A percentile compares a stretch with the other conserved stretches of the same genome.
phyloP scores from a whole-genome alignment of 2,329 filamentous ascomycete genomes.

The Fusarium verrucosum region DNA sequence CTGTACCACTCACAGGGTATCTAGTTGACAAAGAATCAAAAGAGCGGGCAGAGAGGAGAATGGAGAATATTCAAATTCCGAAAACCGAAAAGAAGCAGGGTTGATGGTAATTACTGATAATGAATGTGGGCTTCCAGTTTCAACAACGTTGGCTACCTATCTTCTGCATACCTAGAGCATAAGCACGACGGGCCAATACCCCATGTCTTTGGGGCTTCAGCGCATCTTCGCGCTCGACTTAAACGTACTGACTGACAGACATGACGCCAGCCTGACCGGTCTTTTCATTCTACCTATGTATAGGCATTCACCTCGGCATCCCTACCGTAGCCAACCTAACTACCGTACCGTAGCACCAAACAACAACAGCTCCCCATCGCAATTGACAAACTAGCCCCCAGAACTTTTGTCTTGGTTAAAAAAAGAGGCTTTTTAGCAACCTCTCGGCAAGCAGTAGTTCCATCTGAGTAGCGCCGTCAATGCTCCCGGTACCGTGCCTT shows the following conservation, averaged over 20 bases:
- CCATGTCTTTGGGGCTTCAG: conserved; percentile 18
- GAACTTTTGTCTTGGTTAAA: not conserved
- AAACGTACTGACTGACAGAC: not conserved
- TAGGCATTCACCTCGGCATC: not conserved
- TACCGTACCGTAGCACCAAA: conserved; percentile 3
- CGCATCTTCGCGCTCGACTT: conserved; percentile 20
- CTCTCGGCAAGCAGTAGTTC: not conserved
- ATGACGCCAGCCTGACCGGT: conserved; percentile 11
- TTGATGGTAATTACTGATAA: not conserved
- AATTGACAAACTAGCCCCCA: not conserved
- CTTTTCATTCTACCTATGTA: conserved; percentile 1
- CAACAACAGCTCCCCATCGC: not conserved
- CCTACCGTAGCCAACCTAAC: not conserved
- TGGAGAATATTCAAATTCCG: not conserved
- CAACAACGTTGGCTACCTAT: not conserved
- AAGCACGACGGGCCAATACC: no score
- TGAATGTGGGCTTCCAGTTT: not conserved
- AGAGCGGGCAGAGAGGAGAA: not conserved
- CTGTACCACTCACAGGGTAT: not conserved
- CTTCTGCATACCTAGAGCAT: no score
- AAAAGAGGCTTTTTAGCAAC: not conserved
- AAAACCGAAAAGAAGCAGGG: not conserved
- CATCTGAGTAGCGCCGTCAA: conserved; percentile 12
- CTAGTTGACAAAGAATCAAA: not conserved
- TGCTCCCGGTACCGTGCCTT: conserved; percentile 23